A percentile compares a stretch with the other conserved stretches of the same genome.
phyloP scores from a whole-genome alignment of 345 rosid genomes.

The Crucihimalaya himalaica region DNA sequence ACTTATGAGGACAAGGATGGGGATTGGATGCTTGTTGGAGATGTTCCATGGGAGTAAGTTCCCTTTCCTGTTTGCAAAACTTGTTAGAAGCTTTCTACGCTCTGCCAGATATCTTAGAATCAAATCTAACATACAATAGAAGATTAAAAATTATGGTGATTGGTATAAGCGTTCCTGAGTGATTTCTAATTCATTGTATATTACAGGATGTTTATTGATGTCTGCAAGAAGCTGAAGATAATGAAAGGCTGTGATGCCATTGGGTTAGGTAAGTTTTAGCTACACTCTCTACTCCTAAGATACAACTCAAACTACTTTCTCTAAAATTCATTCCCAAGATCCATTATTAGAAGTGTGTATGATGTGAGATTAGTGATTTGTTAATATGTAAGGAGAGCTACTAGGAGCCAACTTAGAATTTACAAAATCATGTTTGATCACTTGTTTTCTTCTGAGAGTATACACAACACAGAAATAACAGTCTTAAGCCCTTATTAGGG shows the following conservation, averaged over 20 bases:
- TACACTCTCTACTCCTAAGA: not conserved
- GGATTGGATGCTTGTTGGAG: slow-evolving; percentile 98
- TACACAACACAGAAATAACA: not conserved
- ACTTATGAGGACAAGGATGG: slow-evolving; percentile 95
- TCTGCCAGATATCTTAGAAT: not conserved
- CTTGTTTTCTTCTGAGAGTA: not conserved
- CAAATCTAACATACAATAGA: not conserved
- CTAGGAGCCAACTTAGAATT: not conserved
- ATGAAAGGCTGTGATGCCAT: slow-evolving; percentile 95
- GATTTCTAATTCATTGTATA: not conserved
- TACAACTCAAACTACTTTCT: not conserved
- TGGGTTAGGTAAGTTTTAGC: slow-evolving; percentile 63
- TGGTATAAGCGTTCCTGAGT: not conserved
- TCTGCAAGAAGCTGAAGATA: slow-evolving; percentile 90
- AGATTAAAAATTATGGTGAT: not conserved
- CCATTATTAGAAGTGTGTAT: not conserved
- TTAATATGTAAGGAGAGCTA: not conserved
- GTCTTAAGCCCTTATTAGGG: not conserved
- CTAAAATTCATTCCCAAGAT: not conserved
- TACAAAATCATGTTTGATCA: not conserved
- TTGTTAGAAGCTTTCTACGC: not conserved
- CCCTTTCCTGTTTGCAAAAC: not conserved
- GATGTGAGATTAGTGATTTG: slow-evolving; percentile 7
- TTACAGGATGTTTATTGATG: slow-evolving; percentile 80
- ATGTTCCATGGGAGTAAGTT: slow-evolving; percentile 97